phyloP scores from a whole-genome alignment of 768 basidiomycete genomes.

The Tricholoma sp. region DNA sequence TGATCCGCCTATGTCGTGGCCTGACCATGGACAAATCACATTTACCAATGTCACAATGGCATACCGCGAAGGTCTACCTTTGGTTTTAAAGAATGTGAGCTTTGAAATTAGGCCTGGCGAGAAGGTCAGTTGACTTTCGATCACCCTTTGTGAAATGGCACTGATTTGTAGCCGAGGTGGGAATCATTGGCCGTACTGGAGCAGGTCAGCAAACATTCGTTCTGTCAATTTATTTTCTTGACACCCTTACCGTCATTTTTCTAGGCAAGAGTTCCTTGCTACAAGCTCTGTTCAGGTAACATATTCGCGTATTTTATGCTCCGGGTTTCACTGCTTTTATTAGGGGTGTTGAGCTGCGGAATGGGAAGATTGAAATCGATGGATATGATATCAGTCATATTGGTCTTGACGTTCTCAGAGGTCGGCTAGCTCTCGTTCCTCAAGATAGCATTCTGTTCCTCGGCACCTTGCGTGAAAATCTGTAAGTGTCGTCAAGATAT shows the following conservation, averaged over 20 bases:
- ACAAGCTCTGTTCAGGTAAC: constrained; percentile 50
- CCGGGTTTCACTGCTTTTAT: neutral
- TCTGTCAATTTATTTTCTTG: neutral
- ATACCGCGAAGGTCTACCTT: constrained; percentile 60
- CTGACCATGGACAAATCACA: constrained; percentile 42
- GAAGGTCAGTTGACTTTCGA: constrained; percentile 38
- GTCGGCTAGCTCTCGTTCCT: constrained; percentile 60
- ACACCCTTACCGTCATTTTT: neutral
- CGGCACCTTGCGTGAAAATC: constrained; percentile 39
- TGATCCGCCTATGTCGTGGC: constrained; percentile 47
- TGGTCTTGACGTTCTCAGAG: constrained; percentile 48
- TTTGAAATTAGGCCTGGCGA: constrained; percentile 57
- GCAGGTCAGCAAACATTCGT: constrained; percentile 23
- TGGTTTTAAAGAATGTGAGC: constrained; percentile 54
- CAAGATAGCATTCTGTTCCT: constrained; percentile 53
- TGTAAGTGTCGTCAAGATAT: constrained; percentile 18
- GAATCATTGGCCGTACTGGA: constrained; percentile 45
- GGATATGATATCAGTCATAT: constrained; percentile 44
- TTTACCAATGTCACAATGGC: constrained; percentile 50
- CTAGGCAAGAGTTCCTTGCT: constrained; percentile 51
- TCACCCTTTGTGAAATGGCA: neutral
- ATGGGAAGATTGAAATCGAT: constrained; percentile 56
- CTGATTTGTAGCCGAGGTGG: constrained; percentile 24
- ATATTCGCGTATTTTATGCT: neutral
- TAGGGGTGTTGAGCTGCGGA: constrained; percentile 55